Base-by-base conservation (phyloP, 1,284 basidiomycete genomes). In the Lentinula novae-zelandiae region DNA sequence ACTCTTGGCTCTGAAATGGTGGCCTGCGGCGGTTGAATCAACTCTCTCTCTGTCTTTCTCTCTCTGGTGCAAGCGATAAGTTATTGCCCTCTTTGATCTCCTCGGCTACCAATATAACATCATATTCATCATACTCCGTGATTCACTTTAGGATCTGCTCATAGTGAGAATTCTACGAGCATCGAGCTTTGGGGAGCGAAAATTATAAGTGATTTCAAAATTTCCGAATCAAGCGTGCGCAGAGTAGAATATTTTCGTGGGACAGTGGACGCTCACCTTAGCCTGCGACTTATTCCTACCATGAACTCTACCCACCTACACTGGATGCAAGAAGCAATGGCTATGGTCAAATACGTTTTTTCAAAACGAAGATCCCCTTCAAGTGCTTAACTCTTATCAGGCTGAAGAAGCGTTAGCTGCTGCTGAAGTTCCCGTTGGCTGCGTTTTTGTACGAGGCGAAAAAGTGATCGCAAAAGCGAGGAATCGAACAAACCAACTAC, bases 361-460 rank as follows among this genome's bases (percentile, higher is more conserved):
- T 44, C 36, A 50, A n/a, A 15, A 22, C 20, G 5, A 38, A 38
- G 36, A 39, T 27, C 17, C 38, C 34, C 13, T 48, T 22, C 5
- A 49, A 15, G 46, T 52, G 57, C 64, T 54, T 36, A 31, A 60
- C 40, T 51, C 50, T 61, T 31, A 42, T 44, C 65, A 92, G 90
- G 90, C 90, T 57, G 84, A 90, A 67, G 93, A 98, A 73, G 97
- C 97, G 2, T 77, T 98, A 33, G 78, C 82, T 38, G 86, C 89
- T 1, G 82, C 85, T 38, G 97, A 99, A 74, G 96, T 99, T 0
- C 97, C 97, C 1, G 96, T 99, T 1, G 97, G 97, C 13, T 98
- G 96, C 67, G 88, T 99, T 4, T 98, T 99, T 69, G 94, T 99
- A 3, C 83, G 92, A 53, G 82, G 90, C 61, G 85, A 82, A 17